Conservation (phyloP, 768 basidiomycete species). For the Paxillus rubicundulus region DNA sequence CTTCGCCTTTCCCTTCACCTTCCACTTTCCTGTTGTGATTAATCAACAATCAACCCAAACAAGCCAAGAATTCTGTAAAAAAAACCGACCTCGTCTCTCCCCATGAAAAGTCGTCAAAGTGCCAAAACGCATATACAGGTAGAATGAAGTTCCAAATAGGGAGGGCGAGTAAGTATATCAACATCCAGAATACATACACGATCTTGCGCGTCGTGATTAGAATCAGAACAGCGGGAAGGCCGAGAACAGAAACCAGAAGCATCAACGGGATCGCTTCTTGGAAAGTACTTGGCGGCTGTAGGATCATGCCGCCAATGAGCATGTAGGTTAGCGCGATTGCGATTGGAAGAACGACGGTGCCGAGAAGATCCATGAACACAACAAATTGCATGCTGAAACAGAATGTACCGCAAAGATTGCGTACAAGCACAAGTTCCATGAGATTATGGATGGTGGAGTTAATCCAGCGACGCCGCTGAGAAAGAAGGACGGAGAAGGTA, state of each 20-base stretch:
- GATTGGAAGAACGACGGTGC: conserved; percentile 89
- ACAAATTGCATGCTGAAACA: conserved; percentile 99
- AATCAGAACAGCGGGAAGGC: conserved; percentile 90
- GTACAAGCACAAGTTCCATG: conserved; percentile 97
- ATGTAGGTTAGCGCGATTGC: conserved; percentile 90
- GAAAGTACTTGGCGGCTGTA: conserved; percentile 81
- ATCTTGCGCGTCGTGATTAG: conserved; percentile 92
- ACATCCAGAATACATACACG: conserved; percentile 97
- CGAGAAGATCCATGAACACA: conserved; percentile 94
- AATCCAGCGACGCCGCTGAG: conserved; percentile 98
- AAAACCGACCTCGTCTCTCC: conserved; percentile 86
- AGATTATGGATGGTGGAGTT: conserved; percentile 99
- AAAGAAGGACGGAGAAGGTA: conserved; percentile 88
- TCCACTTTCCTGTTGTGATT: conserved; percentile 75
- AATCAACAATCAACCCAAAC: conserved; percentile 9
- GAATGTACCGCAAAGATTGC: conserved; percentile 97
- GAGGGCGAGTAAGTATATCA: conserved; percentile 87
- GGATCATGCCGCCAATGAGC: conserved; percentile 76
- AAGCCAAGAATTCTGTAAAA: neutral
- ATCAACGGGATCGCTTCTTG: conserved; percentile 92
- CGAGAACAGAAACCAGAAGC: conserved; percentile 86
- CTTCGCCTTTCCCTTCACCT: conserved; percentile 80
- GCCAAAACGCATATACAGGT: conserved; percentile 97
- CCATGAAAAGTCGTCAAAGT: conserved; percentile 99
- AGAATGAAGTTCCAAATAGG: conserved; percentile 96